Evolutionary conservation across 768 basidiomycete genomes (phyloP).

Genomic region (Naematelia encephala): DNA sequence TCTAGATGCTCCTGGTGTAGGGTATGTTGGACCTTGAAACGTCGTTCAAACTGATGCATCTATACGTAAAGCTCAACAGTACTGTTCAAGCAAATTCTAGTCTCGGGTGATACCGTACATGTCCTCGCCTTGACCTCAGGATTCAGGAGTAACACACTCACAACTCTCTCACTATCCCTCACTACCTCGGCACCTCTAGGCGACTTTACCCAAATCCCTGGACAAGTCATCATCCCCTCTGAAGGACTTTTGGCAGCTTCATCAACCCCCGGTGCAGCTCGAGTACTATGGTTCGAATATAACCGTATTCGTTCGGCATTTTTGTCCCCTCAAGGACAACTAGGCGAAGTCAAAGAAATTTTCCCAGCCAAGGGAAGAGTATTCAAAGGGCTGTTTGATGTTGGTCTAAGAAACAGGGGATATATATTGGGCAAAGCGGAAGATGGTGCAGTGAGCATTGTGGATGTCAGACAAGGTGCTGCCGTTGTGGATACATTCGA

Average conservation of each 20-base stretch:
- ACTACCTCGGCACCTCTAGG: conserved; percentile 56
- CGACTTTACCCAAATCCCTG: conserved; percentile 58
- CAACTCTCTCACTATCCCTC: conserved; percentile 63
- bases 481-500: conserved; percentile 56
- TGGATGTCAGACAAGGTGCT: conserved; percentile 57
- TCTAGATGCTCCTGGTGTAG: conserved; percentile 68
- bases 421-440: conserved; percentile 61
- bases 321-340: conserved; percentile 16
- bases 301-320: conserved; percentile 55
- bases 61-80: conserved; percentile 62
- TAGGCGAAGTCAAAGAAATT: conserved; percentile 32
- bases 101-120: conserved; percentile 60
- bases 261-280: conserved; percentile 15
- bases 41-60: no score
- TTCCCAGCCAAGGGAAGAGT: conserved; percentile 26
- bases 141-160: conserved; percentile 61
- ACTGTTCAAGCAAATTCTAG: conserved; percentile 62
- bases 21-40: no score
- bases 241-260: conserved; percentile 51
- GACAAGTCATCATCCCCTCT: conserved; percentile 53
- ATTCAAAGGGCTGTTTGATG: conserved; percentile 62
- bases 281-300: conserved; percentile 58
- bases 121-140: conserved; percentile 59
- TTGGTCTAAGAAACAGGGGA: conserved; percentile 58
- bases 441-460: conserved; percentile 60